These are phyloP conservation scores for Euphorbia pulcherrima DNA, from an alignment of 345 rosid genomes.

Conservation along the genomic window DNA sequence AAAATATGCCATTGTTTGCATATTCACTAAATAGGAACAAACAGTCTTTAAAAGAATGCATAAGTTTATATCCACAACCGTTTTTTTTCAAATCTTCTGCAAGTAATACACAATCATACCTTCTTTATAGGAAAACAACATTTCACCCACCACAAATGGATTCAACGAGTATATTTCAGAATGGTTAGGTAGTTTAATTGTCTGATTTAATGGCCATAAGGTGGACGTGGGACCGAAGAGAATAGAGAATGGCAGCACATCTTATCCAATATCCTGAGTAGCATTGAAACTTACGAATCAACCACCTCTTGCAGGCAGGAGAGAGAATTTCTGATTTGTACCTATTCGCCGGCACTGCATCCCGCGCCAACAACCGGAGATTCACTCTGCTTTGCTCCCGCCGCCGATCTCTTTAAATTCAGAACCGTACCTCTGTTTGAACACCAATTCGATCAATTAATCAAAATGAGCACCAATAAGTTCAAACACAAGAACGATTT, in stretches of 20 bases:
- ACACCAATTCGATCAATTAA: no score
- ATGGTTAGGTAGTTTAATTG: not conserved
- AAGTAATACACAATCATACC: not conserved
- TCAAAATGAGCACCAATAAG: no score
- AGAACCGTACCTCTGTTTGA: slow-evolving; percentile 43
- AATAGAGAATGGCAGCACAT: slow-evolving; percentile 25
- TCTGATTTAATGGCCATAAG: not conserved
- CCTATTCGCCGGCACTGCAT: slow-evolving; percentile 44
- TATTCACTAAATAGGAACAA: not conserved
- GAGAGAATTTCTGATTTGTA: slow-evolving; percentile 33
- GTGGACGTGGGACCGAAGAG: slow-evolving; percentile 27
- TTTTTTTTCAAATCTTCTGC: not conserved
- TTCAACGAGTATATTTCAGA: not conserved
- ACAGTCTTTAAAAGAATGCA: not conserved
- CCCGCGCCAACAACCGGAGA: slow-evolving; percentile 15
- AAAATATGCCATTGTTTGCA: not conserved
- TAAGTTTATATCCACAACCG: not conserved
- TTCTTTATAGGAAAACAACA: not conserved
- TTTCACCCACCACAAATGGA: not conserved
- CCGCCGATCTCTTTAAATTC: slow-evolving; percentile 37
- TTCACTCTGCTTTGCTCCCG: slow-evolving; percentile 37
- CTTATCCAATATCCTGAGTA: slow-evolving; percentile 28
- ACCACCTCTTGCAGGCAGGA: slow-evolving; percentile 24
- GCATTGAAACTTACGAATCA: not conserved
- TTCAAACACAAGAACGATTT: no score